Evolutionary conservation across 768 basidiomycete species (phyloP).

Genomic region (Agrocybe pediades): DNA sequence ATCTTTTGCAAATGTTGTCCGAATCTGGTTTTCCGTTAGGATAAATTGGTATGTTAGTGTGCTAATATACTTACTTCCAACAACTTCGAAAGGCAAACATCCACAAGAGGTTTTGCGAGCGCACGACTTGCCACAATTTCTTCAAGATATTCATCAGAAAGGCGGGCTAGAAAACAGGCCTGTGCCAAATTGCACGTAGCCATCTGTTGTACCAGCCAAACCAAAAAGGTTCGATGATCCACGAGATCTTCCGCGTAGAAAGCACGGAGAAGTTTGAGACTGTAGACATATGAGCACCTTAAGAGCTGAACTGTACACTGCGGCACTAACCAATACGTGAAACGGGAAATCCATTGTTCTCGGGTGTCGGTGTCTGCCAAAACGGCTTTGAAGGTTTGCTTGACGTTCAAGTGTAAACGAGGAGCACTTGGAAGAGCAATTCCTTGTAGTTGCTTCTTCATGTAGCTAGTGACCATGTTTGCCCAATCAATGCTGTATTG

Average conservation of each 20-base stretch:
- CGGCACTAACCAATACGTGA: constrained; percentile 65
- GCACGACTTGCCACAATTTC: constrained; percentile 70
- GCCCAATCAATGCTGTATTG: constrained; percentile 90
- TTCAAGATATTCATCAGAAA: constrained; percentile 81
- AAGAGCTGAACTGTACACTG: background rate
- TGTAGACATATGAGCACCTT: constrained; percentile 26
- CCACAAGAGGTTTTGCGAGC: constrained; percentile 66
- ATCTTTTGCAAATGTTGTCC: constrained; percentile 51
- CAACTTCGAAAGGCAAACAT: constrained; percentile 69
- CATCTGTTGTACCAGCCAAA: constrained; percentile 82
- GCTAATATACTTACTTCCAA: constrained; percentile 49
- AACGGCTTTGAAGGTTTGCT: constrained; percentile 82
- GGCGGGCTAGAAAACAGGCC: constrained; percentile 69
- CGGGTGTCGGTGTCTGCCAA: constrained; percentile 70
- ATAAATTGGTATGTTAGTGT: background rate
- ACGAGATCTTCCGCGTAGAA: constrained; percentile 84
- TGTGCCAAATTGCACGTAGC: constrained; percentile 79
- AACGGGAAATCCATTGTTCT: constrained; percentile 77
- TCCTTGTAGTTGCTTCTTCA: constrained; percentile 81
- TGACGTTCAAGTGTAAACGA: constrained; percentile 75
- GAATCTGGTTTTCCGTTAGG: constrained; percentile 43
- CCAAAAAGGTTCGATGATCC: constrained; percentile 74
- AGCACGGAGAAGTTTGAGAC: constrained; percentile 69
- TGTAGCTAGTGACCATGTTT: constrained; percentile 73
- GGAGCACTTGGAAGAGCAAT: constrained; percentile 82